Evolutionary conservation across 164 flowering plant species (phyloP), one percentile per base, ranked within the genome.

Genomic region (Amborella trichopoda): DNA sequence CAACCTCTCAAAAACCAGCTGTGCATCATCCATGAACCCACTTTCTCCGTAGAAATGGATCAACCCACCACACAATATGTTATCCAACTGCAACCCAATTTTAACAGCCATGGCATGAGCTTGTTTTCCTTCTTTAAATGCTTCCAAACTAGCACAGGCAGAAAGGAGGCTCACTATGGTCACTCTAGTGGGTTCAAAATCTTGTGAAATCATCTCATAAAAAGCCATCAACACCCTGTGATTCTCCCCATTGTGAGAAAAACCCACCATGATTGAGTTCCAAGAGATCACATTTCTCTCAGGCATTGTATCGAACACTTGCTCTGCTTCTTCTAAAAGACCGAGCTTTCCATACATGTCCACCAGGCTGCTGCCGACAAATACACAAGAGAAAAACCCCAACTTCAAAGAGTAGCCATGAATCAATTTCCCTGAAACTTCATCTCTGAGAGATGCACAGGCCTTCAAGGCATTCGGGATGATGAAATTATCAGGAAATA

Each of bases 271-370:
- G 73, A 80, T 69, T 2, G 89, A 73, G 55, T 78, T 82, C 93
- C 89, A 86, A 17, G 77, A 56, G 24, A 80, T 73, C 3, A 57
- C 74, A 60, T 80, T 83, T 21, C 62, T 76, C 11, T 68, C 75
- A 50, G 53, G 25, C 65, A 78, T 80, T 26, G 27, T 48, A 73
- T 75, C 81, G 38, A 82, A 86, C 24, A 75, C 71, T 57, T 60
- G 64, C 52, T 65, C 49, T 11, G 83, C 93, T 42, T 78, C 78
- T 2, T 46, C 70, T 53, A 78, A 49, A 28, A 60, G 19, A 23
- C 84, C 81, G 53, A 84, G 80, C 66, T 86, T 86, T 5, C 89
- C 88, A 63, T 83, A 78, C 86, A 82, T 75, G 65, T 86, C 87
- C 3, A 73, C 69, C 41, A 83, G 62, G 64, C 84, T 76, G 59